Conservation (phyloP, 345 rosid genomes). For the Clarkia xantiana region DNA sequence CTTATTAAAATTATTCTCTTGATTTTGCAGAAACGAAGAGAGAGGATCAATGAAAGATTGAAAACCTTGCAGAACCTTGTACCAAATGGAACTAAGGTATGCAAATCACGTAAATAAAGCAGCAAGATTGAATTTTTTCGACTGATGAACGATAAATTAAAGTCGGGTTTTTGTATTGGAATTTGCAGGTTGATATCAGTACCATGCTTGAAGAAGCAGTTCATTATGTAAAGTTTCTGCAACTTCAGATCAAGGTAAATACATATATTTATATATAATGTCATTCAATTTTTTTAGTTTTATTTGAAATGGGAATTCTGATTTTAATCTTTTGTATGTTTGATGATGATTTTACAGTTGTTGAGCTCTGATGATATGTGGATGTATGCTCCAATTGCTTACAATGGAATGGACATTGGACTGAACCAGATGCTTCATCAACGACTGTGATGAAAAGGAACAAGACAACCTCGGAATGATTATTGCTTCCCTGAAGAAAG, state of each 20-base stretch:
- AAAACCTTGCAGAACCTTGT: constrained; percentile 67
- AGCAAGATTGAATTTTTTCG: too few relatives aligned
- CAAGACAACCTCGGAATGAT: background rate
- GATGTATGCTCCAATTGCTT: constrained; percentile 95
- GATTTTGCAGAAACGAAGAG: constrained; percentile 63
- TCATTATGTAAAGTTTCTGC: constrained; percentile 73
- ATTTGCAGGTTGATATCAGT: constrained; percentile 51
- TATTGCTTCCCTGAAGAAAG: too few relatives aligned
- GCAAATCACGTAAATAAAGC: background rate
- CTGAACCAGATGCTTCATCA: constrained; percentile 49
- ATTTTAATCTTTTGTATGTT: background rate
- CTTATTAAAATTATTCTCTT: background rate
- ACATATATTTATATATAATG: background rate
- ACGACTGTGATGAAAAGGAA: background rate
- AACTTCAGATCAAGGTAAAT: constrained; percentile 71
- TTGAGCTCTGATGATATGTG: constrained; percentile 91
- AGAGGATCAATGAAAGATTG: constrained; percentile 70
- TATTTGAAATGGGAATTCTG: background rate
- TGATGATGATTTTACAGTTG: constrained; percentile 28
- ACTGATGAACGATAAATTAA: too few relatives aligned
- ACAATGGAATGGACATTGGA: constrained; percentile 73
- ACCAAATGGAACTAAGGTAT: constrained; percentile 82
- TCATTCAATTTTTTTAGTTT: background rate
- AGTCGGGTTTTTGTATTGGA: background rate
- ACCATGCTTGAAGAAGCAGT: constrained; percentile 97